Conservation (phyloP, 805 yeast species). For the Metschnikowia lachancei region DNA sequence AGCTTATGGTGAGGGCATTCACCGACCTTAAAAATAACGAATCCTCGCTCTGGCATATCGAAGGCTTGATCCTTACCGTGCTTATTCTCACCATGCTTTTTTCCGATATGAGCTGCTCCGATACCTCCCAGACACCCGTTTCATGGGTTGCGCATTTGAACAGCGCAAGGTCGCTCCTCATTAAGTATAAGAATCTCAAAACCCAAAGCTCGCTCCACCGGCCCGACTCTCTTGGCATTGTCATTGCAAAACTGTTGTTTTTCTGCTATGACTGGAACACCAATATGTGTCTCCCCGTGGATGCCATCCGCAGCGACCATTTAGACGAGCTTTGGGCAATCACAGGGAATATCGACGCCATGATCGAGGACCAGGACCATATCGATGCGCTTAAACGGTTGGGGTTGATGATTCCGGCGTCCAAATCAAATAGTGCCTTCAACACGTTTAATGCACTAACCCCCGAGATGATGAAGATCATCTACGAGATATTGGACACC, state of each 20-base stretch:
- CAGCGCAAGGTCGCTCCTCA: slow-evolving; percentile 27
- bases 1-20: slow-evolving; percentile 20
- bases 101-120: slow-evolving; percentile 21
- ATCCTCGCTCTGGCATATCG: slow-evolving; percentile 23
- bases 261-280: slow-evolving; percentile 22
- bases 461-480: slow-evolving; percentile 11
- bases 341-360: slow-evolving; percentile 9
- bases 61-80: slow-evolving; percentile 27
- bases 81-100: slow-evolving; percentile 25
- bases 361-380: slow-evolving; percentile 11
- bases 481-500: slow-evolving; percentile 15
- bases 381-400: slow-evolving; percentile 10
- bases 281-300: slow-evolving; percentile 17
- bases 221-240: slow-evolving; percentile 21
- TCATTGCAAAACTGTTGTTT: slow-evolving; percentile 20
- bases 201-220: slow-evolving; percentile 12
- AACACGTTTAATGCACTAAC: slow-evolving; percentile 17
- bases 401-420: slow-evolving; percentile 18
- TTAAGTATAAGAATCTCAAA: slow-evolving; percentile 22
- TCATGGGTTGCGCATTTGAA: slow-evolving; percentile 28
- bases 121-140: slow-evolving; percentile 14
- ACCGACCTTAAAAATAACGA: slow-evolving; percentile 18
- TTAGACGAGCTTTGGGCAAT: slow-evolving; percentile 12
- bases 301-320: slow-evolving; percentile 9
- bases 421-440: slow-evolving; percentile 14